Conservation (phyloP, 768 basidiomycete genomes). For the Panellus pusillus region DNA sequence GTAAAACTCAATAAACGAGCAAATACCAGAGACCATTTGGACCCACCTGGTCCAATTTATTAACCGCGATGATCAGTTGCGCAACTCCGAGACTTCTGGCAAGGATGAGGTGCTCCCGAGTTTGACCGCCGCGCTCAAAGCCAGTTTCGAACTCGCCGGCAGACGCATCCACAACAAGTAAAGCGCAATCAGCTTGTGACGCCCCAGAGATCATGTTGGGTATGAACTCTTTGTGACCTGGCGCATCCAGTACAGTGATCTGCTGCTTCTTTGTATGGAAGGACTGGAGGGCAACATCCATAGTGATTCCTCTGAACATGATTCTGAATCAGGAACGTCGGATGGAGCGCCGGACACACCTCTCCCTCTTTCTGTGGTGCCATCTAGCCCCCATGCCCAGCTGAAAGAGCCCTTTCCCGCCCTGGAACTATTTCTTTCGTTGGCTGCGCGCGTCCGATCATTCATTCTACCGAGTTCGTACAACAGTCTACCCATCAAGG, state of each 20-base stretch:
- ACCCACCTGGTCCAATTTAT: conserved; percentile 87
- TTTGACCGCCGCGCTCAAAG: conserved; percentile 93
- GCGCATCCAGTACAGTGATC: conserved; percentile 95
- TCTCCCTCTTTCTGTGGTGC: conserved; percentile 85
- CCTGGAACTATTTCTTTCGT: conserved; percentile 87
- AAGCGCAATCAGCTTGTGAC: conserved; percentile 92
- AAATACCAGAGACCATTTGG: conserved; percentile 19
- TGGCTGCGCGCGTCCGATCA: conserved; percentile 79
- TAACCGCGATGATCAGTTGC: conserved; percentile 89
- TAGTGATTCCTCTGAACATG: conserved; percentile 83
- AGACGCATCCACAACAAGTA: conserved; percentile 89
- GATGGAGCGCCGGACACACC: conserved; percentile 47
- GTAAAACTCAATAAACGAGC: not conserved
- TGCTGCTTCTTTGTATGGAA: conserved; percentile 70
- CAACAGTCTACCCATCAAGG: conserved; percentile 90
- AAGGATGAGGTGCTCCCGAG: conserved; percentile 89
- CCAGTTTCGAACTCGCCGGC: conserved; percentile 95
- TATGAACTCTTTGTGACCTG: conserved; percentile 96
- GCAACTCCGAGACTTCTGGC: conserved; percentile 90
- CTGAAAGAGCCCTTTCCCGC: conserved; percentile 94
- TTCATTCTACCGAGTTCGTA: conserved; percentile 90
- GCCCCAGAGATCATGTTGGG: conserved; percentile 99
- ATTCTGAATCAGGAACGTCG: not conserved
- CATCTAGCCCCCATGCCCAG: conserved; percentile 98
- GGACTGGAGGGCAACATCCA: conserved; percentile 90